Evolutionary conservation across 441 rosid genomes (phyloP), one percentile per base, ranked within the genome.

Genomic region (Brassica balearica): DNA sequence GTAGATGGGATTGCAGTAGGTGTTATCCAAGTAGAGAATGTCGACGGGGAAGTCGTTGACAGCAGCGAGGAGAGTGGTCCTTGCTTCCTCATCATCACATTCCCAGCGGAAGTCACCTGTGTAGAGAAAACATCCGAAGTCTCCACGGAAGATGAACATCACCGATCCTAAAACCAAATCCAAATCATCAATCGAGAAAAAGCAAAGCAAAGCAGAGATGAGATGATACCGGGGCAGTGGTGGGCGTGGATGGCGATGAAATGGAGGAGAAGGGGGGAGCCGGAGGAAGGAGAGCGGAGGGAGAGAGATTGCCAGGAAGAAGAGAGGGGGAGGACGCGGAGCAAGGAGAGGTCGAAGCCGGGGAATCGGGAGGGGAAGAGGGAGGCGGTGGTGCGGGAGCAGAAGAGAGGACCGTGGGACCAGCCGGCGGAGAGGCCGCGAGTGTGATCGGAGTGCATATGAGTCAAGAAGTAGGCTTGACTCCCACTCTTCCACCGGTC

Each of bases 81-180:
- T 86, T 5, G 81, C 86, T 61, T 29, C 80, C n/a, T 80, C 12
- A 1, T 77, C 81, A 67, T 64, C 41, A 62, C 96, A 87, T 1
- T 64, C 46, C 98, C 98, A 92, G 0, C 92, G 88, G 75, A 92
- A 92, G 77, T 91, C 92, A 3, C 93, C 96, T 0, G 96, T 94
- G 83, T 85, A 92, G 5, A 94, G 88, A 83, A 84, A 41, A 81
- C 89, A 86, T 41, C 97, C 98, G 17, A 92, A 91, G 9, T 86
- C 89, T 19, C 97, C 91, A 0, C 91, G 93, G 83, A 92, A 91
- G 76, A 94, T 77, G 77, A 89, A 84, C 98, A 94, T 94, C 61
- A 94, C 84, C 0, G 91, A 85, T 62, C 98, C 95, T 92, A 60
- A 32, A 32, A 15, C 11, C 48, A 71, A 48, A 48, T 46, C 55